These are phyloP conservation scores for Xylariaceae sp. DNA, from an alignment of 2,329 filamentous ascomycete species.

Conservation along the genomic window DNA sequence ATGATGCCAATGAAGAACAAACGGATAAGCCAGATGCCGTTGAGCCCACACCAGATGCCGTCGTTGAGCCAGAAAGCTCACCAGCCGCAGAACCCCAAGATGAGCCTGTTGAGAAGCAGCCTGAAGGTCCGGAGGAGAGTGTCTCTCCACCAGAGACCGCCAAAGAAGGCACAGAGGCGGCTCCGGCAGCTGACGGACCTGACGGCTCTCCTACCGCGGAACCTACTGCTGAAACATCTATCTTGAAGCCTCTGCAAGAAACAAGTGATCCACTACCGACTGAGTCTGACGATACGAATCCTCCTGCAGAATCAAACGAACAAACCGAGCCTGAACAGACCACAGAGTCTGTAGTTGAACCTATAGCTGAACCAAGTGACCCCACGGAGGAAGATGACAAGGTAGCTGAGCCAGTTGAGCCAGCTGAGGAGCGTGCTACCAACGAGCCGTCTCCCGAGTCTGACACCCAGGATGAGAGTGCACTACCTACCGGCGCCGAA, in stretches of 20 bases:
- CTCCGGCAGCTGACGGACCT: neutral
- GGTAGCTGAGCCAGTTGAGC: conserved; percentile 1
- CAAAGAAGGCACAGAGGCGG: conserved; percentile 2
- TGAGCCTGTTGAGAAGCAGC: conserved; percentile 1
- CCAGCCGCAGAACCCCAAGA: conserved; percentile 2
- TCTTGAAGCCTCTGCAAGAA: too few relatives aligned
- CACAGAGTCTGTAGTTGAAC: neutral
- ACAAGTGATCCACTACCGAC: neutral
- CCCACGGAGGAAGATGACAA: neutral
- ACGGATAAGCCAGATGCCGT: conserved; percentile 13
- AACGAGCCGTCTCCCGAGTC: conserved; percentile 6
- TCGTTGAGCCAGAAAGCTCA: conserved; percentile 1
- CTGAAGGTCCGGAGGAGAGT: conserved; percentile 2
- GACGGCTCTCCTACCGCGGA: conserved; percentile 2
- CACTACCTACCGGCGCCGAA: neutral
- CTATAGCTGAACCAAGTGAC: conserved; percentile 4
- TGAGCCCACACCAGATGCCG: conserved; percentile 7
- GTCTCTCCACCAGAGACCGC: conserved; percentile 3
- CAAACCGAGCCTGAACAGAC: neutral
- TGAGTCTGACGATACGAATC: conserved; percentile 6
- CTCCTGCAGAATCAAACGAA: conserved; percentile 12
- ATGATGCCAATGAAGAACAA: conserved; percentile 7
- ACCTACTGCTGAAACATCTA: neutral
- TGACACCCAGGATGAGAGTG: conserved; percentile 2
- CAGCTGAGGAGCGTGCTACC: neutral